Base-by-base conservation (phyloP, 1,284 basidiomycete genomes). In the Heterobasidion annosum region DNA sequence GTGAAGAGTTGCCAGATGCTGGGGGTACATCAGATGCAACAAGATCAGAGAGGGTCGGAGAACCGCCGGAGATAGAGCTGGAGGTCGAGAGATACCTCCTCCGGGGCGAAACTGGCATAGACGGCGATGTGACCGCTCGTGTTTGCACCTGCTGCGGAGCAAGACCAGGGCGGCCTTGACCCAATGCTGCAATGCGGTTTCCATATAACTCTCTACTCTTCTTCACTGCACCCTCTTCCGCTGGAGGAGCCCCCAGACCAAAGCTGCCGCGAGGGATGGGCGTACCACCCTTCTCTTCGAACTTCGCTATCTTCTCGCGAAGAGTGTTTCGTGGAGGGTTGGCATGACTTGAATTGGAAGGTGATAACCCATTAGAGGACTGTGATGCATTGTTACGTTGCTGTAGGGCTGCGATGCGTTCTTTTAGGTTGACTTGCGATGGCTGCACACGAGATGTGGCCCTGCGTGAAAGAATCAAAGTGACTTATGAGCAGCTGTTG, bases 211-310 rank as follows among this genome's bases (percentile, higher is more conserved):
- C 84, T 45, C 81, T 74, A 61, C 75, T 77, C 62, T 71, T 77
- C 44, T 70, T 64, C 35, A 73, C 70, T 10, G 67, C 67, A 52
- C 72, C 73, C 51, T 77, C 79, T 44, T 73, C 67, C 42, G 68
- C 64, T 15, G 79, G 79, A 6, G 83, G 82, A 6, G 78, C 78
- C n/a, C 83, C 83, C 59, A 87, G 69, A 12, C 78, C 85, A 66
- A 89, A 88, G 57, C 83, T 81, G 6, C 83, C 82, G 51, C 84
- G 73, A n/a, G 87, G 88, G 45, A 81, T 79, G 18, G 87, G 86
- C 1, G 84, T 73, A 16, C 81, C 84, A 49, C 88, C 88, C 64
- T 87, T 84, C 68, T 75, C 74, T 69, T 90, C 88, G 57, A 90
- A 89, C 60, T 77, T 81, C 35, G 87, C 85, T 59, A 89, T 89